Conservation (phyloP, 2,329 filamentous ascomycete species). For the Aspergillus candidus region DNA sequence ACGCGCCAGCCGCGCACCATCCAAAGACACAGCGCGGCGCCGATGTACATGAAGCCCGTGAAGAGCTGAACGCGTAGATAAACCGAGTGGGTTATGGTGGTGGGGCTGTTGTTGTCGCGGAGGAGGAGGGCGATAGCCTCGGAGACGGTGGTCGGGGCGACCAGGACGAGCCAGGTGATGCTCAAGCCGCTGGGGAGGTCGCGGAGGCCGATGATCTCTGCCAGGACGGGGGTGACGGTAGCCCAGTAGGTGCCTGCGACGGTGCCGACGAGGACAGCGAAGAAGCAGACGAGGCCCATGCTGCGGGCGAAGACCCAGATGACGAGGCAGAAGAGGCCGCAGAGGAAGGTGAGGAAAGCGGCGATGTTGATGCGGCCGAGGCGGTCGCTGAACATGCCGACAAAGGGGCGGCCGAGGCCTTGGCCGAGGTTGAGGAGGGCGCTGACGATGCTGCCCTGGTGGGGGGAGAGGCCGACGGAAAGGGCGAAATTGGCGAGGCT, state of each 20-base stretch:
- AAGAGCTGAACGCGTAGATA: slow-evolving; percentile 48
- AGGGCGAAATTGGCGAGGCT: slow-evolving; percentile 58
- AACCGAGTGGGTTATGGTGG: slow-evolving; percentile 15
- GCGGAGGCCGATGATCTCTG: slow-evolving; percentile 56
- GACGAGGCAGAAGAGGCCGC: slow-evolving; percentile 53
- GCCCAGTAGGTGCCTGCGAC: slow-evolving; percentile 57
- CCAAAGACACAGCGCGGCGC: slow-evolving; percentile 45
- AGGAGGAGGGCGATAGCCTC: slow-evolving; percentile 57
- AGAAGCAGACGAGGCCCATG: slow-evolving; percentile 55
- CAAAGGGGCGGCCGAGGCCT: slow-evolving; percentile 50
- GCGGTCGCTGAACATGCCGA: slow-evolving; percentile 57
- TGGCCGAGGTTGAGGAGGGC: slow-evolving; percentile 60
- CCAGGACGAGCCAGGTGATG: slow-evolving; percentile 55
- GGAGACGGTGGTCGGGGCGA: slow-evolving; percentile 44
- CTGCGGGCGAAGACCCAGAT: slow-evolving; percentile 57
- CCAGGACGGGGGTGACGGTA: slow-evolving; percentile 53
- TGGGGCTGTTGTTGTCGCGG: slow-evolving; percentile 29
- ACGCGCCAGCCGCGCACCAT: slow-evolving; percentile 36
- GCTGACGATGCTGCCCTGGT: slow-evolving; percentile 57
- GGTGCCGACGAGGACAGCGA: slow-evolving; percentile 52
- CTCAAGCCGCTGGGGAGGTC: slow-evolving; percentile 53
- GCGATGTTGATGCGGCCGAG: slow-evolving; percentile 60
- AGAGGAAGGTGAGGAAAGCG: slow-evolving; percentile 48
- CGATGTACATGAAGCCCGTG: slow-evolving; percentile 56
- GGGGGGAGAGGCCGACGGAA: slow-evolving; percentile 51